Evolutionary conservation across 2,329 filamentous ascomycete genomes (phyloP), one percentile per base, ranked within the genome.

Genomic region (Amesomyces nigricolor): DNA sequence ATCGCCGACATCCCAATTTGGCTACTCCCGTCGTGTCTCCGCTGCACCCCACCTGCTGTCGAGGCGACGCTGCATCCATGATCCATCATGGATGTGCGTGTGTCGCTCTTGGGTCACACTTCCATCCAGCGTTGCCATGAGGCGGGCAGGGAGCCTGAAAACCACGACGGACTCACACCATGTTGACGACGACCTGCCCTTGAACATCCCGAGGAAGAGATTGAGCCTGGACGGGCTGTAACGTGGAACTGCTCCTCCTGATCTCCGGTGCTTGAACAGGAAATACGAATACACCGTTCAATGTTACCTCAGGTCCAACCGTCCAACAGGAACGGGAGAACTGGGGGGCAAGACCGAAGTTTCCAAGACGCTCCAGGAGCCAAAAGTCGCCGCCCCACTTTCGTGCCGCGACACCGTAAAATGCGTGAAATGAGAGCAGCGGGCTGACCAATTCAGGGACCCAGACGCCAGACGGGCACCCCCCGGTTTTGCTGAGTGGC

Each of bases 361-460:
- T 51, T 53, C 54, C 43, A 54, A 47, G 54, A 48, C 51, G 22
- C 22, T 26, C 22, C 54, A 50, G 40, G 6, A 26, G 47, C 53
- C 53, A 46, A 50, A 46, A 50, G 46, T 17, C 35, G 8, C n/a
- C 10, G 53, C 53, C 60, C 62, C 57, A 59, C 57, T 37, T 13
- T 44, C 47, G 52, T 62, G 57, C 58, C 56, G 61, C 58, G 54
- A 62, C 58, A 39, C 57, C 56, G 55, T 58, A 38, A 63, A 63
- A 63, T 61, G 59, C 56, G 55, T 58, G 35, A 63, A 63, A 63
- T 61, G 59, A 61, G 55, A 47, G 56, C 61, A 26, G 22, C 22
- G 6, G 22, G 62, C 61, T 64, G 61, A 63, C 62, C 62, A 64
- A 64, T 62, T 63, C 60, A 62, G 58, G 58, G 61, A 60, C 59